Base-by-base conservation (phyloP, 495 filamentous ascomycete species). In the Chaetomium fimeti region DNA sequence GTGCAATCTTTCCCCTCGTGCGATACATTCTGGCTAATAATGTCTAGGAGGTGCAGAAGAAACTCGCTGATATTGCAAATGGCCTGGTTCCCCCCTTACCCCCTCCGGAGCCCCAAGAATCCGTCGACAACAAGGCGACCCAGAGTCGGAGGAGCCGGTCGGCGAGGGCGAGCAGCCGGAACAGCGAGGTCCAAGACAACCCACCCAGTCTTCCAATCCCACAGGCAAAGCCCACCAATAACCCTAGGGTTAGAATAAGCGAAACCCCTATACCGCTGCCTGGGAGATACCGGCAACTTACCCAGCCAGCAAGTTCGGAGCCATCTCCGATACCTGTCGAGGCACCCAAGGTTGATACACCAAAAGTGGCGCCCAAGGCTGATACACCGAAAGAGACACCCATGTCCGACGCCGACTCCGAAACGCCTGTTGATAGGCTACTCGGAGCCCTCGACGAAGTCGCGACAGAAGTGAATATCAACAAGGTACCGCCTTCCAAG, bases 191-290 rank as follows among this genome's bases (percentile, higher is more conserved):
- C 32, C 38, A 57, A 15, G 65, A 60, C 11, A 32, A 70, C 20
- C 65, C 63, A 63, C 45, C 15, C 2, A 52, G 62, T 40, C 3
- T 48, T 7, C 38, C 58, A 18, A 68, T 57, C 43, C 62, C 63
- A 6, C 66, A 60, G 18, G 24, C 66, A 5, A 54, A 61, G 28
- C 20, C 36, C 3, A 24, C 42, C 25, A 36, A 48, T 11, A 69
- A 63, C 45, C 40, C 36, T 15, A 70, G 61, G 45, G 49, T 55
- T 18, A 68, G 60, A 60, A 49, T 52, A 3, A 65, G 12, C 15
- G 62, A 71, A 24, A 66, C 59, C 4, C 68, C 67, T 7, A 28
- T 70, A 2, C 68, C 68, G 20, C 7, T 69, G 3, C 68, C 70
- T 2, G 61, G 60, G 15, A 64, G 64, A 47, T 70, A 66, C 40